Conservation (phyloP, 108 stramenopile species). For the Stephanodiscus minutulus region DNA sequence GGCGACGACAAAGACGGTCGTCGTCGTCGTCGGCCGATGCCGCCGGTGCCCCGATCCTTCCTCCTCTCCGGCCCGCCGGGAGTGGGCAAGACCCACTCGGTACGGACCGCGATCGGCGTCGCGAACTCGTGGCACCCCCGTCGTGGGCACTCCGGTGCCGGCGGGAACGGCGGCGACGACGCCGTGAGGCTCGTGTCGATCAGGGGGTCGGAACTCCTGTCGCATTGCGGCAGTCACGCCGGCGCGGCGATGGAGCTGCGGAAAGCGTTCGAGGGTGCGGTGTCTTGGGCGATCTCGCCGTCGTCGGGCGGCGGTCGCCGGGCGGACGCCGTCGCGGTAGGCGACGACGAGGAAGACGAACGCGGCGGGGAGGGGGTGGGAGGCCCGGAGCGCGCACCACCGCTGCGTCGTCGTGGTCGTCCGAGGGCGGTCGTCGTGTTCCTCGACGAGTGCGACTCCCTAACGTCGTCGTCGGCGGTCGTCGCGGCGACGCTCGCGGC, state of each 20-base stretch:
- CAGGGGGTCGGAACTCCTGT: constrained; percentile 51
- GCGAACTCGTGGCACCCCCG: constrained; percentile 30
- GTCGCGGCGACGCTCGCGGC: constrained; percentile 60
- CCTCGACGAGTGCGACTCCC: constrained; percentile 85
- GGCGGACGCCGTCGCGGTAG: background rate
- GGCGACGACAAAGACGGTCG: too few relatives aligned
- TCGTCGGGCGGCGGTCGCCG: background rate
- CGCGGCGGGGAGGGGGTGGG: too few relatives aligned
- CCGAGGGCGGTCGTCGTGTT: constrained; percentile 58
- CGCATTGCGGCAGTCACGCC: constrained; percentile 36
- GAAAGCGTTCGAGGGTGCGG: constrained; percentile 33
- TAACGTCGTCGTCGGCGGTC: constrained; percentile 56
- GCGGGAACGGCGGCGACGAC: background rate
- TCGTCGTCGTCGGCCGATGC: background rate
- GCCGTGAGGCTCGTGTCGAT: constrained; percentile 42
- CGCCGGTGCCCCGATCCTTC: constrained; percentile 50
- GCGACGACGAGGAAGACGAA: background rate
- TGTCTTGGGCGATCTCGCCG: background rate
- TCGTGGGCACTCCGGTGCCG: background rate
- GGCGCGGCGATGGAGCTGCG: constrained; percentile 41
- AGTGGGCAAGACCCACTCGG: constrained; percentile 62
- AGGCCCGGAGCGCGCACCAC: too few relatives aligned
- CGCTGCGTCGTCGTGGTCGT: background rate
- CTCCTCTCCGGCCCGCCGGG: constrained; percentile 63
- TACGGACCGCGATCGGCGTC: constrained; percentile 30